Base-by-base conservation (phyloP, 1,284 basidiomycete species). In the Cutaneotrichosporon sp. region DNA sequence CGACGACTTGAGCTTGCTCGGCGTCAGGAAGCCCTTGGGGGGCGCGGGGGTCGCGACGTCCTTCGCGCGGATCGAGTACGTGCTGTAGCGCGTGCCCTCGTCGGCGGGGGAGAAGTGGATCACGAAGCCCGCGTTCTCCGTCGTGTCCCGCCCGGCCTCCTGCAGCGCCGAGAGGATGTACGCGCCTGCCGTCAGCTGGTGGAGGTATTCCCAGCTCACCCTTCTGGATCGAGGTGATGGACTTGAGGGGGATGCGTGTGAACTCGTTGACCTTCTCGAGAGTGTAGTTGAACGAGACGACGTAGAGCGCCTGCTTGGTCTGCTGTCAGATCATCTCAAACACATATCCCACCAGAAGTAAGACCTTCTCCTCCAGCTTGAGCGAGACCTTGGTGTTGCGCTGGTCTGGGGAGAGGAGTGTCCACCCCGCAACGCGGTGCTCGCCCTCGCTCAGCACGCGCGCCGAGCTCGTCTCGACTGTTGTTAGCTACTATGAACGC, bases 121-220 rank as follows among this genome's bases (percentile, higher is more conserved):
- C 4, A 87, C 77, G 73, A 97, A 92, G 0, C 94, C 94, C 45
- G 88, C 87, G 71, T 97, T 97, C 68, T 95, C 91, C 11, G 83
- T 72, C 0, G 89, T 86, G 76, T 95, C 91, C 27, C 91, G 86
- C 67, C 90, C 92, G 0, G 90, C 87, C 77, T 95, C 92, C 77
- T 95, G 91, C 6, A 97, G 81, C 1, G 92, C 88, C 2, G 92
- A 95, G 34, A 95, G 80, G 60, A 97, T 95, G 73, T 97, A 97
- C 66, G 56, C 59, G 46, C 55, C 54, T 47, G 54, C 4, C 6
- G 38, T 42, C 9, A 29, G n/a, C 29, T 11, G 9, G 5, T n/a
- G 22, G 54, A 10, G 16, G 11, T 4, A n/a, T 14, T 20, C 20
- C 9, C 18, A 29, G 43, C 67, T 53, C 58, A 87, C 94, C 94